These are phyloP conservation scores for Capsicum chinense DNA, from an alignment of 257 asterid genomes.

Conservation along the genomic window DNA sequence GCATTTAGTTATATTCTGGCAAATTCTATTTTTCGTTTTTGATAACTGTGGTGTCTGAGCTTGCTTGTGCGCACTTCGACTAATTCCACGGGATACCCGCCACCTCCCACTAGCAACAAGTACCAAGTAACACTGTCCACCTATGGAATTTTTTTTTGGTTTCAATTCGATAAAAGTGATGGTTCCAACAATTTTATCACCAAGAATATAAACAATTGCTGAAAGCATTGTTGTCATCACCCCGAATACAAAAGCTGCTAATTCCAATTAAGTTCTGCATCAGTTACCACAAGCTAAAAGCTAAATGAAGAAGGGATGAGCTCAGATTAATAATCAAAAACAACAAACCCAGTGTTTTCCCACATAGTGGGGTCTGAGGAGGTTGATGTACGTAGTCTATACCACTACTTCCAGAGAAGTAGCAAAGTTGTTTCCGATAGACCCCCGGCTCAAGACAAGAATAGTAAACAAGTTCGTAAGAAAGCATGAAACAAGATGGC, in stretches of 20 bases:
- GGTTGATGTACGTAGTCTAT: no score
- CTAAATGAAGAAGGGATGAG: not conserved
- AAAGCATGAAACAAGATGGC: no score
- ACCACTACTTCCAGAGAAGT: no score
- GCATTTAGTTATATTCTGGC: not conserved
- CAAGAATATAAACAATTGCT: not conserved
- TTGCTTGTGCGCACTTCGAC: no score
- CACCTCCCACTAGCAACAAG: no score
- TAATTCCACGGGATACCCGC: no score
- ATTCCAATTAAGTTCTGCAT: not conserved
- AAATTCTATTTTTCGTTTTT: not conserved
- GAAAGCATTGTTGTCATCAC: not conserved
- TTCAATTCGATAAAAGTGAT: not conserved
- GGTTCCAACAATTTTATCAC: slow-evolving; percentile 8
- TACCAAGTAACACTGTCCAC: not conserved
- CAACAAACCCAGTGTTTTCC: no score
- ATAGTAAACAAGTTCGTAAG: no score
- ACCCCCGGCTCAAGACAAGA: no score
- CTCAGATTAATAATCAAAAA: not conserved
- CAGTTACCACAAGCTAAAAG: not conserved
- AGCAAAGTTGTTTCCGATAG: no score
- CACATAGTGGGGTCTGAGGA: no score
- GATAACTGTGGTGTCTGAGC: no score
- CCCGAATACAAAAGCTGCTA: not conserved
- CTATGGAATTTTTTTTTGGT: not conserved